Base-by-base conservation (phyloP, 768 basidiomycete species). In the Lentinus tigrinus region DNA sequence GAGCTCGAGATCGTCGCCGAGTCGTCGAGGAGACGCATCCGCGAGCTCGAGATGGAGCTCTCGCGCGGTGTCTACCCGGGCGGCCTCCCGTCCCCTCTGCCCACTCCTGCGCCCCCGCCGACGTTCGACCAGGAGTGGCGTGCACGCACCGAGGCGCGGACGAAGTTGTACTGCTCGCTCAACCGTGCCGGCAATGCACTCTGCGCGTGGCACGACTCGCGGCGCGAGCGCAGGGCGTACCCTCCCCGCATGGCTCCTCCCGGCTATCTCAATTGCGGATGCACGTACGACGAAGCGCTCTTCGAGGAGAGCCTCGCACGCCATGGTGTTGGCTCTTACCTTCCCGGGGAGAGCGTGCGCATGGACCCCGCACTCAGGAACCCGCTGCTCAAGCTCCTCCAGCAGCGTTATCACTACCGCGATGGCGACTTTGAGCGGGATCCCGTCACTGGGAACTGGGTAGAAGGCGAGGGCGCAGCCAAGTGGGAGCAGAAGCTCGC, bases 311-410 rank as follows among this genome's bases (percentile, higher is more conserved):
- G 87, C 66, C 79, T 94, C 8, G 70, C 91, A 11, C 84, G 90
- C 21, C 90, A 93, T 59, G 80, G 78, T 4, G 89, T 94, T 16
- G 91, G 91, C 24, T 86, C 87, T 69, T 93, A 93, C 66, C 83
- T 83, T 60, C 92, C 91, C 0, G 92, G 91, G 52, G 92, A 93
- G 70, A 85, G 72, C 55, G 91, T 93, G 49, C 86, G 91, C 67
- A 93, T 94, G 91, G 91, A 94, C 66, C 91, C 91, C 10, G 90
- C 88, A 36, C 75, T 94, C 57, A 83, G 91, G 39, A 93, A 93
- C 60, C 89, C 91, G 27, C 80, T 93, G 44, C 78, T 93, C 59
- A 82, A 78, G 71, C 75, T 94, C 31, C 75, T 94, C 31, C 77
- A 91, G 69, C 67, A 81, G 62, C 81, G 91, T 39, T 94, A 90